phyloP scores from a whole-genome alignment of 2,329 filamentous ascomycete genomes.

The Elsinoe batatas region DNA sequence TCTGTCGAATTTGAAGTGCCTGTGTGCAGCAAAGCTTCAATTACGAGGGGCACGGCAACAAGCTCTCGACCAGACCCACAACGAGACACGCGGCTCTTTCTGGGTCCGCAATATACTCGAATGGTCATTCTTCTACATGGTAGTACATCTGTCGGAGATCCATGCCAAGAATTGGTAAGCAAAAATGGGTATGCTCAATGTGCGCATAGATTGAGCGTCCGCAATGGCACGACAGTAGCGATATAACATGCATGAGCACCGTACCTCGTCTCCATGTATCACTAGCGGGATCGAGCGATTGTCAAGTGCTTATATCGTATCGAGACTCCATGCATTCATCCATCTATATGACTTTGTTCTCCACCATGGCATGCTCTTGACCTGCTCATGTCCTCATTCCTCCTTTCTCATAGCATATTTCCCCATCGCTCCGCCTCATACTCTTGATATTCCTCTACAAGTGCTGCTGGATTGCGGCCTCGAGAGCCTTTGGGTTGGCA shows the following conservation, averaged over 20 bases:
- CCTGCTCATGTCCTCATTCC: neutral
- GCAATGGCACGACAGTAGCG: no score
- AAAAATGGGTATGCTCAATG: no score
- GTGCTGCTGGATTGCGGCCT: constrained; percentile 39
- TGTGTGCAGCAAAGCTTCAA: neutral
- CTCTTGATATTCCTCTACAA: constrained; percentile 14
- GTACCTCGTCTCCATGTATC: no score
- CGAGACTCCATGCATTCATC: neutral
- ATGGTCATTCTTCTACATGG: neutral
- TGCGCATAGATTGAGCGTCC: no score
- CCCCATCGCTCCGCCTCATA: neutral
- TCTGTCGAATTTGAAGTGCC: neutral
- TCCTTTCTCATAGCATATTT: neutral
- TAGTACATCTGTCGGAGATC: no score
- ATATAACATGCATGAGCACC: no score
- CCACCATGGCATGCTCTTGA: neutral
- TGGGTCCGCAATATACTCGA: neutral
- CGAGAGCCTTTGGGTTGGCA: constrained; percentile 63
- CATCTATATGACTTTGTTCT: neutral
- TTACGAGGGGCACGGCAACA: neutral
- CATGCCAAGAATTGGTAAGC: no score
- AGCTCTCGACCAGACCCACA: neutral
- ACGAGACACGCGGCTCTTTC: neutral
- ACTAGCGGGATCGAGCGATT: no score
- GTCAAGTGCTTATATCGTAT: no score